A percentile compares a stretch with the other conserved stretches of the same genome.
Conservation (phyloP, 2,329 filamentous ascomycete species). For the Claviceps africana region DNA sequence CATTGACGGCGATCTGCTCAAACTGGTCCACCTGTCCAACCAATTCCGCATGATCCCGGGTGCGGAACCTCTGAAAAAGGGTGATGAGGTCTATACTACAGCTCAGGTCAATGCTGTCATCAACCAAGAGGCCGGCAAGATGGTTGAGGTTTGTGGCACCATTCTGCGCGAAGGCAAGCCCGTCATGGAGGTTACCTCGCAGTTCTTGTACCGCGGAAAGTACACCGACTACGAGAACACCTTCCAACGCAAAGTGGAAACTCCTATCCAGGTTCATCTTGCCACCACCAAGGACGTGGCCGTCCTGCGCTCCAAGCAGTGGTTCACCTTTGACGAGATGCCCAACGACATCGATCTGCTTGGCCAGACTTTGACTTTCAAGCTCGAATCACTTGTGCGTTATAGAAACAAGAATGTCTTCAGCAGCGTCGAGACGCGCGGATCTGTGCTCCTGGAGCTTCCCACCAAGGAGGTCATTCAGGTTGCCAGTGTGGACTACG, state of each 20-base stretch:
- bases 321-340: slow-evolving; percentile 71
- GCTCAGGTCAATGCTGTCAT: slow-evolving; percentile 95
- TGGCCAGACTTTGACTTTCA: slow-evolving; percentile 90
- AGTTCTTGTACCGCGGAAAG: slow-evolving; percentile 88
- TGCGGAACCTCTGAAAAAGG: slow-evolving; percentile 88
- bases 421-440: slow-evolving; percentile 80
- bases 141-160: slow-evolving; percentile 99
- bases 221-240: slow-evolving; percentile 96
- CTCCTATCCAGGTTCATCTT: slow-evolving; percentile 84
- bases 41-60: slow-evolving; percentile 97
- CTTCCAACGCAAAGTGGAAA: slow-evolving; percentile 95
- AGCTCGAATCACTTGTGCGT: slow-evolving; percentile 75
- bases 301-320: slow-evolving; percentile 89
- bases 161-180: slow-evolving; percentile 70
- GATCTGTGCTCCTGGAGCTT: slow-evolving; percentile 84
- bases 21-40: slow-evolving; percentile 93
- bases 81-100: slow-evolving; percentile 80
- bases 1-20: slow-evolving; percentile 91
- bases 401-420: slow-evolving; percentile 94
- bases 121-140: slow-evolving; percentile 96
- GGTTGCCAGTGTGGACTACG: slow-evolving; percentile 93
- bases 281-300: slow-evolving; percentile 82
- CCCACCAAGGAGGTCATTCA: slow-evolving; percentile 96
- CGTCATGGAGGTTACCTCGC: slow-evolving; percentile 97
- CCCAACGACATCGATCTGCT: slow-evolving; percentile 68